Percentiles rank a stretch among this genome's conserved stretches.
Conservation (phyloP, 2,329 filamentous ascomycete genomes). For the Daldinia eschscholtzii region DNA sequence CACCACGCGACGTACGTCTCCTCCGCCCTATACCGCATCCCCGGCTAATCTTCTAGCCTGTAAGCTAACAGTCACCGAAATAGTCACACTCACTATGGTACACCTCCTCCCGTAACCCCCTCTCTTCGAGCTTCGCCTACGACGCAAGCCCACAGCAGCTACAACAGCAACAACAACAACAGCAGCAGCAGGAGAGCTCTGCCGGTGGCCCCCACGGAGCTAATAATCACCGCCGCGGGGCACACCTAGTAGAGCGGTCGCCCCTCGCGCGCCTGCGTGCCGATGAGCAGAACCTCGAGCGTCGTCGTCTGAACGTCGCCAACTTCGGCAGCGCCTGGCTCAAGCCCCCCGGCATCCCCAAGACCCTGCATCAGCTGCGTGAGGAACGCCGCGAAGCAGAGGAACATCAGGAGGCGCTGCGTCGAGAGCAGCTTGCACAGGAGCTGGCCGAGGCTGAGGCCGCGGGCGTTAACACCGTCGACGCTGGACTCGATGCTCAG, state of each 20-base stretch:
- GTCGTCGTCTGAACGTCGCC: constrained; percentile 83
- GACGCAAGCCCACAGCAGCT: constrained; percentile 41
- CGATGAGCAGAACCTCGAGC: constrained; percentile 82
- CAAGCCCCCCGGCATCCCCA: constrained; percentile 85
- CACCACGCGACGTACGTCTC: constrained; percentile 75
- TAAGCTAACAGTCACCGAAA: constrained; percentile 40
- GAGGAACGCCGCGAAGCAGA: constrained; percentile 91
- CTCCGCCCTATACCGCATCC: not conserved
- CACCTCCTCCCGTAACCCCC: constrained; percentile 70
- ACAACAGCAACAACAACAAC: constrained; percentile 46
- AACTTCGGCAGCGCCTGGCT: constrained; percentile 94
- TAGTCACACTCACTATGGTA: constrained; percentile 83
- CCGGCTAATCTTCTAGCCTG: not conserved
- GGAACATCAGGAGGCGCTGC: constrained; percentile 82
- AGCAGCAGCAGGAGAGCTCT: constrained; percentile 41
- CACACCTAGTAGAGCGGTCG: constrained; percentile 67
- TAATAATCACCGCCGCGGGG: constrained; percentile 40
- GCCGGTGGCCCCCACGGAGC: constrained; percentile 53
- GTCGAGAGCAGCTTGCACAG: constrained; percentile 76
- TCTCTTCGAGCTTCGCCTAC: constrained; percentile 50
- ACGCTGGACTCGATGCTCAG: constrained; percentile 46
- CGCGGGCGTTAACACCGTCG: constrained; percentile 51
- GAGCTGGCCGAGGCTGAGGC: constrained; percentile 80
- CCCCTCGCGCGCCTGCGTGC: constrained; percentile 76
- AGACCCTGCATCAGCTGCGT: constrained; percentile 89